Conservation (phyloP, 1,139 yeast species). For the Debaryomyces singareniensis region DNA sequence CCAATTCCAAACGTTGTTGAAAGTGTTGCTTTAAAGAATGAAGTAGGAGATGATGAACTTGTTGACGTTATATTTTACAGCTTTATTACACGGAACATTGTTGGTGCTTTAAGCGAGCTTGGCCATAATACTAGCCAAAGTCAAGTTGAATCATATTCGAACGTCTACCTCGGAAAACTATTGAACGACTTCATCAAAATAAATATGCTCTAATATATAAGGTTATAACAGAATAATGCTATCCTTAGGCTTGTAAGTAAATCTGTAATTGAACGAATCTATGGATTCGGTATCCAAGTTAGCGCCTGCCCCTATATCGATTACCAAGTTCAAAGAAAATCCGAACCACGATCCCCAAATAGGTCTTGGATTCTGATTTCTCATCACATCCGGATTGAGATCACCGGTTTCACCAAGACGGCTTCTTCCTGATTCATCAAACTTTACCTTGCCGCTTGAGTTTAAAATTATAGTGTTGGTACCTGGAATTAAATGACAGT, state of each 20-base stretch:
- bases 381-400: constrained; percentile 13
- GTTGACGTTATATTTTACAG: constrained; percentile 76
- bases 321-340: constrained; percentile 49
- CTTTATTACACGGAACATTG: constrained; percentile 60
- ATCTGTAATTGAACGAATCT: constrained; percentile 57
- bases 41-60: constrained; percentile 12
- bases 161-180: constrained; percentile 26
- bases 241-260: constrained; percentile 58
- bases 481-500: constrained; percentile 69
- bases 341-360: constrained; percentile 70
- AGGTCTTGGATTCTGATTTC: constrained; percentile 19
- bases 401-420: constrained; percentile 58
- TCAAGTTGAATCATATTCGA: constrained; percentile 23
- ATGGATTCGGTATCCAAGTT: constrained; percentile 40
- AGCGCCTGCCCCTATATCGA: constrained; percentile 48
- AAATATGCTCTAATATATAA: constrained; percentile 4
- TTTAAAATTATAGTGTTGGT: constrained; percentile 50
- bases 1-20: constrained; percentile 75
- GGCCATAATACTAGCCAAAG: constrained; percentile 11
- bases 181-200: constrained; percentile 22
- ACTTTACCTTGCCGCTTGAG: constrained; percentile 59
- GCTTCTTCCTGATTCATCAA: constrained; percentile 67
- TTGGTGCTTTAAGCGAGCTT: constrained; percentile 46
- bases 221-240: constrained; percentile 34
- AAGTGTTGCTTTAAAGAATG: constrained; percentile 21